Evolutionary conservation across 1,284 basidiomycete genomes (phyloP), one percentile per base, ranked within the genome.

Genomic region (Trichosporon sp.): DNA sequence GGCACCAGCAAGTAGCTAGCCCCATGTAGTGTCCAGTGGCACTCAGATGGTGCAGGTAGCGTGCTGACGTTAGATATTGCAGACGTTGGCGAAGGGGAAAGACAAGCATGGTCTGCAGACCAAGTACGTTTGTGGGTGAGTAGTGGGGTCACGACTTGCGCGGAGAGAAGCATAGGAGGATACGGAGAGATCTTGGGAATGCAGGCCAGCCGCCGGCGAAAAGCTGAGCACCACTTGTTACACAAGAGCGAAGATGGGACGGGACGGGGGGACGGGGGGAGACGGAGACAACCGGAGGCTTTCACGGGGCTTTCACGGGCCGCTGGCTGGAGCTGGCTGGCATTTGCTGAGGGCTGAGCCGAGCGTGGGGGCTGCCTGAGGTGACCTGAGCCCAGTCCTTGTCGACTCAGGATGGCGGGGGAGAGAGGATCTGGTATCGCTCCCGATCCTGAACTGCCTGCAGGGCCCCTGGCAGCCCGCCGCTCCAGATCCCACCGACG

Each of bases 181-280:
- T 54, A 54, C 35, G 51, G 51, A 54, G 51, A 54, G 51, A 54
- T 54, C 51, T 54, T 54, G 51, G 51, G 51, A 54, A 54, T 54
- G 51, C 19, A 26, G 10, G 26, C 51, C 51, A 26, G 19, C 51
- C 51, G 51, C 51, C 51, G 51, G 51, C 51, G 51, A 54, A 54
- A 54, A 54, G 51, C 51, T 26, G 51, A 26, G 51, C 51, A 10
- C 43, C 14, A n/a, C 43, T 5, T 14, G 43, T n/a, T 11, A 14
- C 16, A 11, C 16, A 46, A 46, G 14, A 11, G 40, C 35, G 40
- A 14, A 4, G 40, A 16, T 16, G 40, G 40, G 40, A 16, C 40
- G 43, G 43, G 26, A 26, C 26, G 1, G 26, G 26, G 40, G 40
- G 40, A 16, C 40, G 16, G 43, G 16, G 43, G 16, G 43, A 26